These are phyloP conservation scores for Cardiospermum halicacabum DNA, from an alignment of 345 rosid genomes.

Conservation along the genomic window DNA sequence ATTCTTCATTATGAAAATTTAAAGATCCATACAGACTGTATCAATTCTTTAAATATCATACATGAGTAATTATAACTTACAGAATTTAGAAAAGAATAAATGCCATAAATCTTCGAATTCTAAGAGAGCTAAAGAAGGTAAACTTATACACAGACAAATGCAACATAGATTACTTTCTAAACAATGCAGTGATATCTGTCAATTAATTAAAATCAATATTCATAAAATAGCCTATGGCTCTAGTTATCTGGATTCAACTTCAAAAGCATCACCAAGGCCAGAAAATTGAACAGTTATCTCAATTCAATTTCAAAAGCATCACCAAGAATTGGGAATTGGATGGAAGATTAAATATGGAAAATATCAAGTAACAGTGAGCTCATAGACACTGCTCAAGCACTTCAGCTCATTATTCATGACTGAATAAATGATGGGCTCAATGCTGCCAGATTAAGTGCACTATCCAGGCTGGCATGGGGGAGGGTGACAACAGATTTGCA, in stretches of 20 bases:
- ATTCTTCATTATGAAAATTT: background rate
- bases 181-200: background rate
- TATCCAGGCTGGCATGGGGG: too few species aligned
- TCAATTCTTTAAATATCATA: background rate
- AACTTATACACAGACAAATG: background rate
- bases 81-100: background rate
- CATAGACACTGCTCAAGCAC: background rate
- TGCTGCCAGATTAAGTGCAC: too few species aligned
- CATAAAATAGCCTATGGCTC: slow-evolving; percentile 3
- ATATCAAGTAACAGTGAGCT: background rate
- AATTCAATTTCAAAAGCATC: background rate
- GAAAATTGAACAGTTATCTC: background rate
- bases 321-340: background rate
- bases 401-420: background rate
- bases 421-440: background rate
- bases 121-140: background rate
- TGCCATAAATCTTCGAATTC: background rate
- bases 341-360: background rate
- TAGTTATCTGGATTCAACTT: background rate
- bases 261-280: background rate
- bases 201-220: background rate
- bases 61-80: background rate
- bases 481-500: too few species aligned
- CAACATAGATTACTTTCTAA: background rate
- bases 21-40: background rate